Base-by-base conservation (phyloP, 164 flowering plant genomes). In the Vitis rotundifolia region DNA sequence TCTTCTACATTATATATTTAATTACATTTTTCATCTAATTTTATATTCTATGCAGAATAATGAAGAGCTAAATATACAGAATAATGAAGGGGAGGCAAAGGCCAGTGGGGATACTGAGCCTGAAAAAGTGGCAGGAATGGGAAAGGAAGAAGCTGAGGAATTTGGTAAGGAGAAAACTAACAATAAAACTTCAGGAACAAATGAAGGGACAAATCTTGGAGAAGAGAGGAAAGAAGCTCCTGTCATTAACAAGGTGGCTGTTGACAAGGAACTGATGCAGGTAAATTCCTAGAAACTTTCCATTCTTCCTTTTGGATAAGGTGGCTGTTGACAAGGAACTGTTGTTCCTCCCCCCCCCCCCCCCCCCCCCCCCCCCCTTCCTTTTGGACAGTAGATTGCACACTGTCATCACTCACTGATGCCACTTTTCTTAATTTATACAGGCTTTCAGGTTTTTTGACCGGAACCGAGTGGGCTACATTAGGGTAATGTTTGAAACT, bases 401-500 rank as follows among this genome's bases (percentile, higher is more conserved):
- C 5, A 6, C 44, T 22, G 26, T 37, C 44, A 0, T 37, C 5
- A 6, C 44, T 37, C 44, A 37, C 48, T 29, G 5, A 19, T 31
- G 26, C 19, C 0, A 18, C 16, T 31, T 22, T 71, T 68, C 12
- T 68, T 28, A 16, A 59, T 29, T 80, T 66, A 10, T 31, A 50
- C 89, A 95, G 99, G 99, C 98, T 75, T 95, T 95, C 80, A 85
- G 91, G 77, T 95, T 93, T 64, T 95, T 95, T 71, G 99, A 95
- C 49, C 88, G 97, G 48, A 91, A 93, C 67, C 79, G 87, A 54
- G 89, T 79, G 62, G 99, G 98, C 62, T 87, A 89, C 83, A 78
- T 95, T 12, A 84, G 91, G 94, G 99, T 90, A 81, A 64, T 59
- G 52, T 13, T 1, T 50, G 56, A 19, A 18, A n/a, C 48, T 15